Base-by-base conservation (phyloP, 345 rosid genomes). In the Hibiscus tridactylites region DNA sequence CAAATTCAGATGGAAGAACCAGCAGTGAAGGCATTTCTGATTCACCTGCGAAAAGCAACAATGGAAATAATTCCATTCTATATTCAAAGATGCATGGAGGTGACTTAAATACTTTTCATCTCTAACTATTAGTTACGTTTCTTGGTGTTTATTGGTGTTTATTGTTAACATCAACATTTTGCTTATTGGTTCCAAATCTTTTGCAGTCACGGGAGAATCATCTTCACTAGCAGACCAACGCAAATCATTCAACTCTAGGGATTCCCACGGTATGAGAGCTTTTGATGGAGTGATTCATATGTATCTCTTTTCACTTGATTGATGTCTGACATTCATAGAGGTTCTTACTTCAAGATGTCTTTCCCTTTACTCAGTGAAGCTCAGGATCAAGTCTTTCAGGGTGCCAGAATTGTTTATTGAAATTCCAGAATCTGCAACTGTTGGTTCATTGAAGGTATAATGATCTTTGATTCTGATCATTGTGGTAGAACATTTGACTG, bases 331-430 rank as follows among this genome's bases (percentile, higher is more conserved):
- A 76, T 65, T 26, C 66, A 78, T 42, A 71, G 77, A 71, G 64
- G 56, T 78, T 79, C 80, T 81, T 66, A 81, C 78, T 56, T n/a
- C 33, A 76, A 72, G 67, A 24, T 75, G 65, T 66, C 75, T 68
- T 80, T 76, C 64, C 78, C 56, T 76, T 75, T 78, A 68, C 79
- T 56, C 91, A 92, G 99, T 92, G 86, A 95, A 90, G 80, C 88
- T 95, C 74, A 87, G 93, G 85, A 95, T 95, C 82, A 87, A 91
- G 77, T 95, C 99, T 58, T 92, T 95, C 76, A 82, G 80, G 71
- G 97, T 95, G 76, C 99, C 99, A 6, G 98, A 95, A 82, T 89
- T 95, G 52, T 83, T 89, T 77, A 84, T 95, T 75, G 97, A 92
- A 81, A 71, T 92, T 76, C 94, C 99, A 37, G 97, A 95, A 80